A percentile compares a stretch with the other conserved stretches of the same genome.
phyloP scores from a whole-genome alignment of 2,329 filamentous ascomycete species.

The Aureobasidium sp. region DNA sequence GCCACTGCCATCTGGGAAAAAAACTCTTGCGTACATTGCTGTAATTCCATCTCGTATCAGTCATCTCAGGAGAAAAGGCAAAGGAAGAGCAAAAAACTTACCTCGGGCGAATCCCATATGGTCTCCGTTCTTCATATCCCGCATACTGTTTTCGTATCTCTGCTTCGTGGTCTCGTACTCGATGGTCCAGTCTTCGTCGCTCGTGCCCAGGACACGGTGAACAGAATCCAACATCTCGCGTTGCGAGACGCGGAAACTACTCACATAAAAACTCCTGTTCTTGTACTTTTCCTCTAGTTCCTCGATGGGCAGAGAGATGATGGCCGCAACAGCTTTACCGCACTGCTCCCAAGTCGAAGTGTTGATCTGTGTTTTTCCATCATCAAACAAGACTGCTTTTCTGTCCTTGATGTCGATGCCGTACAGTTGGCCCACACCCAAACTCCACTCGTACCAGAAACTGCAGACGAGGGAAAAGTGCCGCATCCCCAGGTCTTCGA shows the following conservation, averaged over 20 bases:
- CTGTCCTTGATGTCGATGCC: slow-evolving; percentile 24
- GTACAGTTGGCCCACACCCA: slow-evolving; percentile 18
- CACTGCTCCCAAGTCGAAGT: slow-evolving; percentile 26
- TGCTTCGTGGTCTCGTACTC: slow-evolving; percentile 23
- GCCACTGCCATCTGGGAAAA: slow-evolving; percentile 29
- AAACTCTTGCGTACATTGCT: slow-evolving; percentile 47
- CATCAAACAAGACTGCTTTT: slow-evolving; percentile 21
- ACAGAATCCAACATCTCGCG: slow-evolving; percentile 29
- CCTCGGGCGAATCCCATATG: slow-evolving; percentile 36
- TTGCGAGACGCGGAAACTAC: slow-evolving; percentile 30
- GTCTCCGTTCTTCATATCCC: slow-evolving; percentile 36
- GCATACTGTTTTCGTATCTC: slow-evolving; percentile 41
- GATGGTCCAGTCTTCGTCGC: slow-evolving; percentile 30
- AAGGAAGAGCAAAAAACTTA: neutral
- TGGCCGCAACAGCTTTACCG: slow-evolving; percentile 25
- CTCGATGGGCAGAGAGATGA: slow-evolving; percentile 26
- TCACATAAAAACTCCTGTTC: slow-evolving; percentile 29
- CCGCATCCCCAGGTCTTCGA: slow-evolving; percentile 20
- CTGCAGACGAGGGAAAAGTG: slow-evolving; percentile 23
- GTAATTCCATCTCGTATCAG: neutral
- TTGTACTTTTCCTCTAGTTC: slow-evolving; percentile 20
- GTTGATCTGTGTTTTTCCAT: slow-evolving; percentile 24
- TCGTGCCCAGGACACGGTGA: slow-evolving; percentile 26
- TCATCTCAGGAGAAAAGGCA: neutral
- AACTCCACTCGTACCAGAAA: slow-evolving; percentile 27